A percentile compares a stretch with the other conserved stretches of the same genome.
Evolutionary conservation across 2,329 filamentous ascomycete species (phyloP).

Genomic region (Calonectria ilicicola): DNA sequence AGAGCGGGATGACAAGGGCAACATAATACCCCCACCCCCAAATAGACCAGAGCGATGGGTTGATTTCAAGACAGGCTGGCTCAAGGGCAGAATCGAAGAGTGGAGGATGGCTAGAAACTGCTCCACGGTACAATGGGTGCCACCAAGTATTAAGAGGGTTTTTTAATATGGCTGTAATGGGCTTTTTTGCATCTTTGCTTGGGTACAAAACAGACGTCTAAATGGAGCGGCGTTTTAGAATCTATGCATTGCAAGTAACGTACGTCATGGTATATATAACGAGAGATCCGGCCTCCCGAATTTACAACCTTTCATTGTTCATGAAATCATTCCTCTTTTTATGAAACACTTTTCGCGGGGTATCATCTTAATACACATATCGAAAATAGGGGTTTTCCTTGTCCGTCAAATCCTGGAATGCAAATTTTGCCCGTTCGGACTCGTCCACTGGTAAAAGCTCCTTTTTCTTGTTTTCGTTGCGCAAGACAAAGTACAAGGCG

Average conservation of each 20-base stretch:
- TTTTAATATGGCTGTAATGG: constrained; percentile 32
- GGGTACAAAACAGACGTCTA: background rate
- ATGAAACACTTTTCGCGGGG: background rate
- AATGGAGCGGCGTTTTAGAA: constrained; percentile 39
- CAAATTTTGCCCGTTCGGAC: constrained; percentile 70
- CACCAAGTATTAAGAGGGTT: constrained; percentile 46
- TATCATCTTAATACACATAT: constrained; percentile 57
- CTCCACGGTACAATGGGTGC: constrained; percentile 47
- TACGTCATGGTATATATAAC: constrained; percentile 6
- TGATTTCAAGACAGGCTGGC: constrained; percentile 47
- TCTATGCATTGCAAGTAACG: background rate
- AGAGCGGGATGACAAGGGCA: constrained; percentile 39
- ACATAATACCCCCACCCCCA: constrained; percentile 32
- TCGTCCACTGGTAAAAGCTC: constrained; percentile 65
- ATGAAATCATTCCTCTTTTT: background rate
- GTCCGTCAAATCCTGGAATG: constrained; percentile 77
- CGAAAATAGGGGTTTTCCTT: constrained; percentile 76
- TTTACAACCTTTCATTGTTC: background rate
- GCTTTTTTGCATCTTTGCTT: constrained; percentile 8
- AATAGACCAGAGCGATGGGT: constrained; percentile 40
- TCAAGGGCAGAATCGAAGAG: constrained; percentile 39
- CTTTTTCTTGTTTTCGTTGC: constrained; percentile 67
- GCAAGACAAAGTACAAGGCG: constrained; percentile 69
- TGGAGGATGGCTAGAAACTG: constrained; percentile 43
- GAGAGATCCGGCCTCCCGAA: background rate